Evolutionary conservation across 1,284 basidiomycete genomes (phyloP), one percentile per base, ranked within the genome.

Genomic region (Athelia psychrophila): DNA sequence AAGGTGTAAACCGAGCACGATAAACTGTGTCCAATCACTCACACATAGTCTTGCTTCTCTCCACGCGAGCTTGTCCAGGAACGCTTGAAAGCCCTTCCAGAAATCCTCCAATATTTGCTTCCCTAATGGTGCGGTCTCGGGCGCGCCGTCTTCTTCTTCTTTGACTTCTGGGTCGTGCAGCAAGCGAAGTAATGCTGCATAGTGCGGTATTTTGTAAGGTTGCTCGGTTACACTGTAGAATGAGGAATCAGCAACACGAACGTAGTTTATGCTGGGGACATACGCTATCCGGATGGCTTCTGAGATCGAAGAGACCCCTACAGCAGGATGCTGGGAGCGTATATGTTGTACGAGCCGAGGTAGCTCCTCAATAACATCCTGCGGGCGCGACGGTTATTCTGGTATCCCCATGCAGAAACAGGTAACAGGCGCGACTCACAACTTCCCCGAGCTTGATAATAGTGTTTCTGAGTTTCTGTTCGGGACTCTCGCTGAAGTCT

Each of bases 171-270:
- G 63, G 57, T 83, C 81, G 62, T 82, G 81, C 48, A 96, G 74
- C 38, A 84, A 72, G 30, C 86, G 78, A 32, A 96, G 77, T n/a
- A 96, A 71, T 10, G 90, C 81, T 12, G 90, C 91, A 69, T 93
- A 94, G 65, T 87, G 90, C 0, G 91, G 88, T 46, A 91, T 88
- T 75, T 98, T 98, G 75, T 84, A 94, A 0, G 94, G 94, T 61
- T 95, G 86, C 69, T 97, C 92, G 0, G 88, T 92, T 47, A 95
- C 81, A 24, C 86, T 86, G 62, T 8, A 42, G 15, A 15, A 13
- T 22, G 58, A 44, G 52, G 51, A 40, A 35, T 32, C 15, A 16
- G 33, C 24, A 44, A 27, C 16, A 52, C 30, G 15, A 3, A 44
- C 61, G 38, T 20, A 44, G 10, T 16, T 15, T 22, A 22, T 13